Evolutionary conservation across 768 basidiomycete species (phyloP), one percentile per base, ranked within the genome.

Genomic region (Exsudoporus frostii): DNA sequence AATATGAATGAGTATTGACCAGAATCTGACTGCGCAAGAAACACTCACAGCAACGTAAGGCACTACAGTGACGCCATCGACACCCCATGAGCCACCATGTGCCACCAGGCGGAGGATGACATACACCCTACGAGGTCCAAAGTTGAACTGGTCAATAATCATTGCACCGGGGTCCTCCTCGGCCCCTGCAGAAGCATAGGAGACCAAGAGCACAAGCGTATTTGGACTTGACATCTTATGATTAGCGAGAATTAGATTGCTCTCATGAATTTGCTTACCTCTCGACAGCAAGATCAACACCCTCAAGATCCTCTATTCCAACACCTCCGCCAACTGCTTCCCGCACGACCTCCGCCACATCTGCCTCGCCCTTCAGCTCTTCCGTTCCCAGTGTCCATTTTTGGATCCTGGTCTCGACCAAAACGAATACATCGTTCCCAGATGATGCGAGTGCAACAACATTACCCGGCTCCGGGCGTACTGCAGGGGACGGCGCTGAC

Each of bases 41-140:
- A 48, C 1, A 73, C 84, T 61, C 59, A 91, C 89, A 53, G 83
- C 84, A 67, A 90, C 85, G 62, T 90, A 91, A 7, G 90, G 90
- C 11, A 92, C 83, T 32, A 73, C 75, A 38, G 74, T 78, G 34
- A 87, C 71, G 17, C 72, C 73, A 44, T 62, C 57, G 10, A 59
- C 57, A 11, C 63, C 58, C 63, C 68, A 69, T 7, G 55, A 57
- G 38, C 68, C 59, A n/a, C 57, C 53, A 36, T 67, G 63, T 19
- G 54, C 40, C 19, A 67, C 61, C 15, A 90, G 62, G 48, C 76
- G 76, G 15, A 80, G 72, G 38, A 90, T 69, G 11, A 84, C 82
- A 68, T 90, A 90, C 33, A 84, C 77, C 41, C 88, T 77, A 41
- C 83, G 77, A 48, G 85, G 78, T 22, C 70, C 71, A 37, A 69